Evolutionary conservation across 495 filamentous ascomycete genomes (phyloP).

Genomic region (Apiosordaria backusii): DNA sequence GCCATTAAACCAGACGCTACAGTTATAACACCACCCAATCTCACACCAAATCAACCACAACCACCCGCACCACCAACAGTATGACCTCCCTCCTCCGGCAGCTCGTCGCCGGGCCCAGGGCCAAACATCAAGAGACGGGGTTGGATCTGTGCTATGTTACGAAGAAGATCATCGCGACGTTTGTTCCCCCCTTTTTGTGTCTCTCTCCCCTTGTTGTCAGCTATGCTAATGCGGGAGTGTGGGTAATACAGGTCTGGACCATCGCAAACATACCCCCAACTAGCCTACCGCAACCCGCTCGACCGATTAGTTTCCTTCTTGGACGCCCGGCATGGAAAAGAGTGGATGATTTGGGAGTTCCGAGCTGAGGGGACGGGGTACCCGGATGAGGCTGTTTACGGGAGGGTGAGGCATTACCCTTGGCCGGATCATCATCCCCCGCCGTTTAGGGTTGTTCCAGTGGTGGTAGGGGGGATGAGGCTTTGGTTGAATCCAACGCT

Average conservation of each 20-base stretch:
- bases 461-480: conserved; percentile 86
- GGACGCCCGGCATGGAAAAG: conserved; percentile 70
- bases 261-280: conserved; percentile 78
- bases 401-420: conserved; percentile 80
- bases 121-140: conserved; percentile 77
- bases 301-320: conserved; percentile 81
- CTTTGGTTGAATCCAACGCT: conserved; percentile 64
- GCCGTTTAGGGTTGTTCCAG: conserved; percentile 80
- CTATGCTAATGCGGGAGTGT: background rate
- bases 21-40: background rate
- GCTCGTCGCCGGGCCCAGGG: conserved; percentile 70
- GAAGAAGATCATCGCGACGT: conserved; percentile 65
- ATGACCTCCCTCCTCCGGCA: conserved; percentile 56
- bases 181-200: conserved; percentile 34
- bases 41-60: no score
- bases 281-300: conserved; percentile 88
- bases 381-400: conserved; percentile 81
- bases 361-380: conserved; percentile 95
- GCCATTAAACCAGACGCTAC: background rate
- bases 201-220: background rate
- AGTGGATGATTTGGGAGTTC: conserved; percentile 97
- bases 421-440: conserved; percentile 98
- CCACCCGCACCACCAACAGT: background rate
- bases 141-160: conserved; percentile 96
- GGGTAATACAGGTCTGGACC: conserved; percentile 64